Percentiles rank a stretch among this genome's conserved stretches.
Evolutionary conservation across 805 yeast species (phyloP).

Genomic region (Candida easanensis): DNA sequence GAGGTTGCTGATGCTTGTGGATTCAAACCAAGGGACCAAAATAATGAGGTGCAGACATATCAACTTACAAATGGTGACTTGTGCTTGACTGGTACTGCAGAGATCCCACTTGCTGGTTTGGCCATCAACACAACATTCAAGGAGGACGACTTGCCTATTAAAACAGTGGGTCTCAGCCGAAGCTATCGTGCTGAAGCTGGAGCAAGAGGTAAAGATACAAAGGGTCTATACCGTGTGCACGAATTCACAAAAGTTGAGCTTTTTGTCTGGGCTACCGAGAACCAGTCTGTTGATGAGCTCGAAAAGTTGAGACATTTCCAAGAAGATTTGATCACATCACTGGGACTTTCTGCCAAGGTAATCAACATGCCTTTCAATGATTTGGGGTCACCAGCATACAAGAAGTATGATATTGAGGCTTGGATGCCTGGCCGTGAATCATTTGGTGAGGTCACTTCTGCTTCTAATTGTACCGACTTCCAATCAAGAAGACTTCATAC

Average conservation of each 20-base stretch:
- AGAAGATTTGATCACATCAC: slow-evolving; percentile 52
- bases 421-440: slow-evolving; percentile 96
- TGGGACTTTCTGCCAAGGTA: slow-evolving; percentile 80
- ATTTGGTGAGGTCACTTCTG: slow-evolving; percentile 92
- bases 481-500: slow-evolving; percentile 84
- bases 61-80: slow-evolving; percentile 50
- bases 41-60: slow-evolving; percentile 83
- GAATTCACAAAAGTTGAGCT: slow-evolving; percentile 95
- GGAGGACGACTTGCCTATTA: slow-evolving; percentile 46
- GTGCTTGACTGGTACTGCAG: slow-evolving; percentile 92
- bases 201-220: slow-evolving; percentile 88
- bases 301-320: slow-evolving; percentile 66
- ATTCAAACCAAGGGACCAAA: slow-evolving; percentile 86
- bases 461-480: slow-evolving; percentile 90
- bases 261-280: slow-evolving; percentile 64
- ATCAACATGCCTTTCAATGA: slow-evolving; percentile 88
- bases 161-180: slow-evolving; percentile 76
- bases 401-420: slow-evolving; percentile 91
- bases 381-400: slow-evolving; percentile 88
- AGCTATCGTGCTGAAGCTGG: slow-evolving; percentile 97
- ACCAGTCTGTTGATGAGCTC: slow-evolving; percentile 47
- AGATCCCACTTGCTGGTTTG: slow-evolving; percentile 86
- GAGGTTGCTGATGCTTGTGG: slow-evolving; percentile 89
- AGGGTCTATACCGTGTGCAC: slow-evolving; percentile 91
- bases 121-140: slow-evolving; percentile 51